phyloP scores from a whole-genome alignment of 306 rosid species.

The Cyclanthera cordifolia region DNA sequence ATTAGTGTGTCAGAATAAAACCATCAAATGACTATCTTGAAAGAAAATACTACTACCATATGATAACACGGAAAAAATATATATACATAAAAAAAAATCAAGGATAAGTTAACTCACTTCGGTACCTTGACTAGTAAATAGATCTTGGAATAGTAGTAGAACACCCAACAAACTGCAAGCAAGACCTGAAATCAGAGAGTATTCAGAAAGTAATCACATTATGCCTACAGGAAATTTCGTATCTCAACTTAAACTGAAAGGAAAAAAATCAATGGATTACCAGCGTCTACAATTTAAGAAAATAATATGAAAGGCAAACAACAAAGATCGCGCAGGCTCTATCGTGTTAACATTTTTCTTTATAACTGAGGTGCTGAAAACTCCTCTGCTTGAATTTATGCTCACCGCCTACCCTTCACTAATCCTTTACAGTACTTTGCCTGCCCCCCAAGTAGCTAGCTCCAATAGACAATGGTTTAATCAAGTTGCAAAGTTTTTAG shows the following conservation, averaged over 20 bases:
- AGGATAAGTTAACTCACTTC: constrained; percentile 20
- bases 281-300: neutral
- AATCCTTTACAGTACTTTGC: neutral
- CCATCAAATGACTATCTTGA: neutral
- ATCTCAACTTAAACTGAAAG: neutral
- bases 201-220: constrained; percentile 12
- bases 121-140: constrained; percentile 53
- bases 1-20: neutral
- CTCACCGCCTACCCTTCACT: neutral
- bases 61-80: neutral
- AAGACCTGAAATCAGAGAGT: constrained; percentile 42
- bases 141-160: constrained; percentile 44
- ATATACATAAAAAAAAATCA: neutral
- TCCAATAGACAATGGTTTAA: neutral
- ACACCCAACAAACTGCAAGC: constrained; percentile 82
- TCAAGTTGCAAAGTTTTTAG: neutral
- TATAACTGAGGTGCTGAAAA: neutral
- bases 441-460: neutral
- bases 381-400: neutral
- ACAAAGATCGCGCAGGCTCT: neutral
- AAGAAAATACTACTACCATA: neutral
- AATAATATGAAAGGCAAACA: neutral
- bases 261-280: neutral
- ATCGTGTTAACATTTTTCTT: neutral
- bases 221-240: neutral